Percentiles rank a stretch among this genome's conserved stretches.
Conservation (phyloP, 805 yeast genomes). For the Sungouiella thailandica region DNA sequence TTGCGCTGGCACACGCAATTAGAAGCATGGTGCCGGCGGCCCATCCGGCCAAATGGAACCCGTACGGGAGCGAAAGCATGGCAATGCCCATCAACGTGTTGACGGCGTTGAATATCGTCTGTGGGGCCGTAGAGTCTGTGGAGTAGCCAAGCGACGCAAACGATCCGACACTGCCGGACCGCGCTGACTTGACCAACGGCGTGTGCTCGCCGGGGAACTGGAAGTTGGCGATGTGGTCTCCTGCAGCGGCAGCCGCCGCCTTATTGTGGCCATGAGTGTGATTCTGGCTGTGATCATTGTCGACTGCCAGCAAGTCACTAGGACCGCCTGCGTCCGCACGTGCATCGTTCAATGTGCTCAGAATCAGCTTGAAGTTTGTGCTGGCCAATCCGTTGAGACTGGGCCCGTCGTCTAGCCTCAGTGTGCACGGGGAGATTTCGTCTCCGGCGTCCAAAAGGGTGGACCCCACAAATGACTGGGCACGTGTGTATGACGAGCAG, state of each 20-base stretch:
- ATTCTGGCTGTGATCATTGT: not conserved
- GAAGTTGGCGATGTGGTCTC: not conserved
- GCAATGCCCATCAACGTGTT: constrained; percentile 77
- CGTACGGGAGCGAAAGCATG: constrained; percentile 67
- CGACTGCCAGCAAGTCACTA: too few relatives aligned
- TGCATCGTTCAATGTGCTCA: too few relatives aligned
- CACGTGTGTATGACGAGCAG: constrained; percentile 36
- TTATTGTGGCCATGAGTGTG: too few relatives aligned
- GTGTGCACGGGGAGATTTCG: constrained; percentile 14
- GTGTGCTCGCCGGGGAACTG: not conserved
- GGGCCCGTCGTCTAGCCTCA: not conserved
- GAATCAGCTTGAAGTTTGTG: too few relatives aligned
- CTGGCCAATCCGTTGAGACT: too few relatives aligned
- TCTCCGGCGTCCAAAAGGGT: constrained; percentile 3
- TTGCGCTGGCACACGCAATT: constrained; percentile 41
- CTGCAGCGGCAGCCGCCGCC: not conserved
- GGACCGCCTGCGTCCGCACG: too few relatives aligned
- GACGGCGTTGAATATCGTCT: constrained; percentile 72
- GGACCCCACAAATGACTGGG: constrained; percentile 19
- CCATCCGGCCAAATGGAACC: constrained; percentile 67
- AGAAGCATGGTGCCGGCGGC: constrained; percentile 43
- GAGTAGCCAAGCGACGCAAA: not conserved
- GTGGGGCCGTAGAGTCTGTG: constrained; percentile 49
- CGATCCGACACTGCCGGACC: not conserved
- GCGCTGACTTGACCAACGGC: not conserved